Percentiles rank a stretch among this genome's conserved stretches.
phyloP scores from a whole-genome alignment of 139 green algal genomes.

The Chlorella sp. region DNA sequence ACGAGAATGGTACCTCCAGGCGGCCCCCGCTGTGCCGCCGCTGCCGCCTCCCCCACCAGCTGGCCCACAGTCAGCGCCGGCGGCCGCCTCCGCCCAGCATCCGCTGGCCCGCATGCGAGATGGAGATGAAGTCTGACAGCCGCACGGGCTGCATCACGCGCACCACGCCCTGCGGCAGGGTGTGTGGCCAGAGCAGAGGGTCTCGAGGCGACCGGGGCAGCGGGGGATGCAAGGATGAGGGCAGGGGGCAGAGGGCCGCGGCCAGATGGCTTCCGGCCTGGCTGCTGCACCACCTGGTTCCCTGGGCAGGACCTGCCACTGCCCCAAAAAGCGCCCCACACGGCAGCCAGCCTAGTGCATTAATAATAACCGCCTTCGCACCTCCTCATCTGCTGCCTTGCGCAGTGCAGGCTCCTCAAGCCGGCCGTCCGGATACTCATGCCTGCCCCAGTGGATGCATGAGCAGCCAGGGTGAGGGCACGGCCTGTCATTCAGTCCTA shows the following conservation, averaged over 20 bases:
- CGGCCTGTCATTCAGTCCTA: too few relatives aligned
- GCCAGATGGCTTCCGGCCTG: too few relatives aligned
- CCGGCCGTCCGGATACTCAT: conserved; percentile 69
- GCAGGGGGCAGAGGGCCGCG: too few relatives aligned
- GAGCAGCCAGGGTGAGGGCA: too few relatives aligned
- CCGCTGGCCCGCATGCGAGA: neutral
- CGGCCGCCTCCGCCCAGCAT: neutral
- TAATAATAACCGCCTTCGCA: too few relatives aligned
- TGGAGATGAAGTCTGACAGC: conserved; percentile 41
- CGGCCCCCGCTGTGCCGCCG: neutral
- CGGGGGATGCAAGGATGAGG: too few relatives aligned
- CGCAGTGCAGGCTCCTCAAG: conserved; percentile 37
- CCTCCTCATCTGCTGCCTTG: conserved; percentile 41
- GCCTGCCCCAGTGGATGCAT: conserved; percentile 27
- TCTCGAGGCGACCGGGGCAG: too few relatives aligned
- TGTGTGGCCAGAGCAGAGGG: too few relatives aligned
- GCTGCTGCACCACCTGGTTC: too few relatives aligned
- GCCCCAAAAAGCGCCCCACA: too few relatives aligned
- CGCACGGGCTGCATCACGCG: conserved; percentile 37
- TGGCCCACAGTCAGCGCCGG: neutral
- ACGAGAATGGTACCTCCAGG: neutral
- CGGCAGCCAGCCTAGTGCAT: too few relatives aligned
- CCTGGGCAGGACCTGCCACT: too few relatives aligned
- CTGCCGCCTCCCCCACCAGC: neutral
- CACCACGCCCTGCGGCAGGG: conserved; percentile 1